Base-by-base conservation (phyloP, 805 yeast genomes). In the Candida montana region DNA sequence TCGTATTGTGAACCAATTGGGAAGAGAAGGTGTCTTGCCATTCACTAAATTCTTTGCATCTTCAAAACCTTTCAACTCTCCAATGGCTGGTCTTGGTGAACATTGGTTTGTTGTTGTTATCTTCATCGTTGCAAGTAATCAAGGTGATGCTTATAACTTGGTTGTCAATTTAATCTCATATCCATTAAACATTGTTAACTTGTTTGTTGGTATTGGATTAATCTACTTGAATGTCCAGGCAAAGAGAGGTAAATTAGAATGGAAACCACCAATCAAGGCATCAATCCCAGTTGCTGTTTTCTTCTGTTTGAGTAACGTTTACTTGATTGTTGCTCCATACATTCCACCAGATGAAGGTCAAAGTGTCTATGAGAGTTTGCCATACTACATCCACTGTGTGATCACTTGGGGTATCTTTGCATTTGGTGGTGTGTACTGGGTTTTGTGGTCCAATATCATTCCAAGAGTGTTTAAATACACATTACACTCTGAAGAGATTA, bases 71-170 rank as follows among this genome's bases (percentile, higher is more conserved):
- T 82, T 83, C 62, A 74, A 74, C 51, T 70, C 93, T 3, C 95
- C 95, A 33, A 62, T 77, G 48, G 75, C 79, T 33, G 95, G 91
- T 39, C 66, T 86, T 40, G 69, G 80, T 52, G 83, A 83, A 60
- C 95, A 86, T 58, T 85, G 86, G 77, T 61, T 81, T 35, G 81
- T 85, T 15, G 83, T 90, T 65, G 63, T 82, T 31, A 69, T 86
- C 39, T 79, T 88, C 37, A 77, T 87, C 46, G 56, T 84, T 35
- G 93, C 91, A 4, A 86, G 87, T 32, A 91, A 93, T 16, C 85
- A 90, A 20, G 95, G 93, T 43, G 95, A 85, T 57, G 95, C 95
- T 36, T 86, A 84, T 67, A 82, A 83, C 61, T 83, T 87, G 59
- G 77, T 86, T 51, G 60, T 83, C 61, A 85, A 87, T 63, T 70